phyloP scores from a whole-genome alignment of 1,284 basidiomycete species.

The Ceraceosorus bombacis region DNA sequence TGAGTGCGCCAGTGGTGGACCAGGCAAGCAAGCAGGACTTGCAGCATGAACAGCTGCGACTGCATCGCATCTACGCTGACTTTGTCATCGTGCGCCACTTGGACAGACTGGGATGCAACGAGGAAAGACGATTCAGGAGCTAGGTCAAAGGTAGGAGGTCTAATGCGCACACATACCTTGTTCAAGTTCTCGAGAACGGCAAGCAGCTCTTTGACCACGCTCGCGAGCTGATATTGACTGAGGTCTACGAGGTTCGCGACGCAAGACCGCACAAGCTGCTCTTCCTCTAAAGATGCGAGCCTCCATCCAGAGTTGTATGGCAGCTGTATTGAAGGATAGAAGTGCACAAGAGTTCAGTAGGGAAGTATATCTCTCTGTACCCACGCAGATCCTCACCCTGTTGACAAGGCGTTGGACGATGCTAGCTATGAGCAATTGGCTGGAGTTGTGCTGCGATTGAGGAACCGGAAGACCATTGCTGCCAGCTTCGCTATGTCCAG shows the following conservation, averaged over 20 bases:
- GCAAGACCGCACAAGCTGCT: constrained; percentile 32
- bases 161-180: constrained; percentile 14
- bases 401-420: constrained; percentile 39
- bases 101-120: neutral
- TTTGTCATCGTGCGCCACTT: constrained; percentile 20
- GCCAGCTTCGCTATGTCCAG: no score
- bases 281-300: constrained; percentile 32
- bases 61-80: constrained; percentile 58
- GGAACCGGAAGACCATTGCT: no score
- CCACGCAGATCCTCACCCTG: constrained; percentile 11
- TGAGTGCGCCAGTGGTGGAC: constrained; percentile 62
- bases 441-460: constrained; percentile 2
- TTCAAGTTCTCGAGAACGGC: constrained; percentile 31
- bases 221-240: constrained; percentile 28
- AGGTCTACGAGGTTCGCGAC: constrained; percentile 38
- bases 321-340: constrained; percentile 12
- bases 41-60: constrained; percentile 79
- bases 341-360: neutral
- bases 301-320: constrained; percentile 36
- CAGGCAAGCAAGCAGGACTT: constrained; percentile 68
- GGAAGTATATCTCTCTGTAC: neutral
- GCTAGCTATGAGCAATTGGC: constrained; percentile 32
- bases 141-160: neutral
- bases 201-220: constrained; percentile 35
- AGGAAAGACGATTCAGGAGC: neutral